phyloP scores from a whole-genome alignment of 805 yeast species.

The Ogataea polymorpha region DNA sequence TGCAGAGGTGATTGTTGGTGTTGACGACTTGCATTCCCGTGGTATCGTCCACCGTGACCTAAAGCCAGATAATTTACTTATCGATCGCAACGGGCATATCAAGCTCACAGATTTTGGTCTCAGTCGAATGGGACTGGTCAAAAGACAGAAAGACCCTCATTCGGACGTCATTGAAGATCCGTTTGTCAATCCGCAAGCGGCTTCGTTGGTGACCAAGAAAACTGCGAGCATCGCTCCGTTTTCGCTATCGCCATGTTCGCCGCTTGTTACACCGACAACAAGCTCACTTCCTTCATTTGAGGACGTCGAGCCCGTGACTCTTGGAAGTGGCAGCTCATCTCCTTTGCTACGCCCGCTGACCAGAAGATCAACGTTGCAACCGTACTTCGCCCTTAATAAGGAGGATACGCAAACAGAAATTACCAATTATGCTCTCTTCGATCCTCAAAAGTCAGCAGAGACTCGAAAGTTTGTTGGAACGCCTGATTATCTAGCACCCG shows the following conservation, averaged over 20 bases:
- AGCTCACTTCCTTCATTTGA: constrained; percentile 15
- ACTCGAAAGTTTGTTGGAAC: constrained; percentile 85
- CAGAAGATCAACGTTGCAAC: constrained; percentile 50
- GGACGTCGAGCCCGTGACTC: constrained; percentile 19
- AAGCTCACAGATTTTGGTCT: constrained; percentile 95
- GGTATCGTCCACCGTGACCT: constrained; percentile 94
- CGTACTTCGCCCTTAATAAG: constrained; percentile 51
- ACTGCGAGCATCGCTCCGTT: constrained; percentile 25
- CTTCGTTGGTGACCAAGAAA: constrained; percentile 15
- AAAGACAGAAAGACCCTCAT: constrained; percentile 55
- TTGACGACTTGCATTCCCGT: constrained; percentile 79
- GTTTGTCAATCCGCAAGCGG: constrained; percentile 13
- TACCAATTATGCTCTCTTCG: constrained; percentile 61
- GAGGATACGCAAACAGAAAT: constrained; percentile 39
- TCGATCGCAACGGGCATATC: constrained; percentile 83
- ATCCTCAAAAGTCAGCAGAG: constrained; percentile 51
- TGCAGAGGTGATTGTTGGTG: constrained; percentile 88
- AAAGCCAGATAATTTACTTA: constrained; percentile 90
- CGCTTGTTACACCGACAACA: constrained; percentile 21
- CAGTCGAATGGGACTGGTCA: constrained; percentile 82
- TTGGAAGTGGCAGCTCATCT: constrained; percentile 39
- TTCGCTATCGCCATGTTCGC: constrained; percentile 26
- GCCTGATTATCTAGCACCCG: constrained; percentile 97
- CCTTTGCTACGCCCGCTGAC: constrained; percentile 48
- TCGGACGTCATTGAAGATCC: constrained; percentile 20